These are phyloP conservation scores for Paxillus rubicundulus DNA, from an alignment of 768 basidiomycete species.

Conservation along the genomic window DNA sequence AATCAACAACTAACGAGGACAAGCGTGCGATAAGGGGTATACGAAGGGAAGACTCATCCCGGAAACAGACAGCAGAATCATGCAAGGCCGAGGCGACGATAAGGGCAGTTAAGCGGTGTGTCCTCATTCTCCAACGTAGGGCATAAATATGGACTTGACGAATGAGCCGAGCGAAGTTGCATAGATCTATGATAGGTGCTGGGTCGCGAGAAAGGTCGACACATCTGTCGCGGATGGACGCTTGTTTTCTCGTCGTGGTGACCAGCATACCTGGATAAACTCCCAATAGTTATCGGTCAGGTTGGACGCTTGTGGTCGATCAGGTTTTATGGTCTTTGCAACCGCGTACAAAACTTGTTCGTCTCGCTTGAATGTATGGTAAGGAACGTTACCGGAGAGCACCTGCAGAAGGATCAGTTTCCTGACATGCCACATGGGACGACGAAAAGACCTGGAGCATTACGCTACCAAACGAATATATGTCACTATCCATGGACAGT, in stretches of 20 bases:
- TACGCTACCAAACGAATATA: conserved; percentile 41
- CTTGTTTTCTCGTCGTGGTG: conserved; percentile 15
- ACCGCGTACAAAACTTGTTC: conserved; percentile 22
- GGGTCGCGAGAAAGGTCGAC: too few species aligned
- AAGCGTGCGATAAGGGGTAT: too few species aligned
- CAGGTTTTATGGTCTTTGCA: conserved; percentile 12
- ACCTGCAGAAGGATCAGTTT: conserved; percentile 19
- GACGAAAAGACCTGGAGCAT: conserved; percentile 25
- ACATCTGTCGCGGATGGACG: too few species aligned
- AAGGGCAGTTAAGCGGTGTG: too few species aligned
- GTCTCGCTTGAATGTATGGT: conserved; percentile 21
- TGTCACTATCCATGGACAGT: conserved; percentile 33
- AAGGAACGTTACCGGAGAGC: conserved; percentile 22
- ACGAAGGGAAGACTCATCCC: too few species aligned
- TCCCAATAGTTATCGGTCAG: conserved; percentile 10
- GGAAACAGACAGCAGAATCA: too few species aligned
- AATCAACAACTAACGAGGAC: too few species aligned
- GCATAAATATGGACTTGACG: too few species aligned
- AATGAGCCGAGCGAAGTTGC: too few species aligned
- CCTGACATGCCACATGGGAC: background rate
- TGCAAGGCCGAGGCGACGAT: too few species aligned
- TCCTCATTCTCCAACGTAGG: too few species aligned
- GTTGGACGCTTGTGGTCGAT: background rate
- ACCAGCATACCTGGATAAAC: conserved; percentile 27
- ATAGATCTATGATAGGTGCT: too few species aligned